Evolutionary conservation across 371 early-diverging fungal genomes (phyloP).

Genomic region (Entomophthora muscae): DNA sequence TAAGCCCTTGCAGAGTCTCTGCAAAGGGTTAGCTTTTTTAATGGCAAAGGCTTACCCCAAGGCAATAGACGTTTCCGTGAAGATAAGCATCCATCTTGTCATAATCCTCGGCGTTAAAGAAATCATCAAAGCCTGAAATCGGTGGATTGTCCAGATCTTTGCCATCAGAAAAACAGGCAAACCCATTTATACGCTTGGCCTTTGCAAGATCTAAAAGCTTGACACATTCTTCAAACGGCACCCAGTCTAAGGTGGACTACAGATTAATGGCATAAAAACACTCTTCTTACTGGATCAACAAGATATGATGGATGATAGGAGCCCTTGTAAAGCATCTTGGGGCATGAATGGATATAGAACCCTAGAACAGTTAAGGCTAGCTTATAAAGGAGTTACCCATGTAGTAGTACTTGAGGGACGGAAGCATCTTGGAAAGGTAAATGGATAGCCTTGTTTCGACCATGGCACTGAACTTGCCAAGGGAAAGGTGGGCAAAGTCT

Average conservation of each 20-base stretch:
- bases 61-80: neutral
- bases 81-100: neutral
- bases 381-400: conserved; percentile 37
- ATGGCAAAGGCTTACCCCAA: neutral
- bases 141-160: neutral
- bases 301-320: conserved; percentile 68
- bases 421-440: conserved; percentile 15
- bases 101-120: neutral
- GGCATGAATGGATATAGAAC: conserved; percentile 73
- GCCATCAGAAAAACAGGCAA: neutral
- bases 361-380: conserved; percentile 23
- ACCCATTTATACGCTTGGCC: neutral
- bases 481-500: conserved; percentile 39
- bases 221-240: neutral
- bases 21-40: neutral
- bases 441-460: conserved; percentile 46
- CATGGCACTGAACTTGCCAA: conserved; percentile 73
- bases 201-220: neutral
- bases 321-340: conserved; percentile 87
- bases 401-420: conserved; percentile 52
- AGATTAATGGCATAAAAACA: neutral
- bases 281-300: conserved; percentile 31
- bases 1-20: neutral
- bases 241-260: neutral
- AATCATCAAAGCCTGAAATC: neutral